Percentiles rank a stretch among this genome's conserved stretches.
These are phyloP conservation scores for Castanea crenata DNA, from an alignment of 306 rosid genomes.

Conservation along the genomic window DNA sequence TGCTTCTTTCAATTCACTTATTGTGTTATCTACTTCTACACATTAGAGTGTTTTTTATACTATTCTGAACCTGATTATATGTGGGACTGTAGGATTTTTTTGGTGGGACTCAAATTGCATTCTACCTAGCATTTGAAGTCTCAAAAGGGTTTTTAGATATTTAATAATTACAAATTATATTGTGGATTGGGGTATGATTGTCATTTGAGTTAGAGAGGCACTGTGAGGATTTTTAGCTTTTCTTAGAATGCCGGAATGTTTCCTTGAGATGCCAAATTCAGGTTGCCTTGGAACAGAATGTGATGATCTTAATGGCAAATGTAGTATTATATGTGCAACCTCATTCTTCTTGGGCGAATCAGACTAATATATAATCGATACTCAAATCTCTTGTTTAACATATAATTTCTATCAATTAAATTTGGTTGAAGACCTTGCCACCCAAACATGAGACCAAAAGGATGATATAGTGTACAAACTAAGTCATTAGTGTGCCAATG, in stretches of 20 bases:
- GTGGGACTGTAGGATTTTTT: too few species aligned
- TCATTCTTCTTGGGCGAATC: background rate
- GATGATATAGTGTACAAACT: background rate
- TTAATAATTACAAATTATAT: too few species aligned
- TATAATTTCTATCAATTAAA: background rate
- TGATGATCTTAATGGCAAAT: background rate
- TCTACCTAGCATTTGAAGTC: too few species aligned
- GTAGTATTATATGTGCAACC: background rate
- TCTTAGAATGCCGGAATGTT: background rate
- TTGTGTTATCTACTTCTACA: too few species aligned
- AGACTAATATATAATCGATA: background rate
- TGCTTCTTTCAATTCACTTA: too few species aligned
- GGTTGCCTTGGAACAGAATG: background rate
- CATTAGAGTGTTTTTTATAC: too few species aligned
- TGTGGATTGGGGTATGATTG: too few species aligned
- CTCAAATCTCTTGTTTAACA: background rate
- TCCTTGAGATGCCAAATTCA: background rate
- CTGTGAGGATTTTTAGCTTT: background rate
- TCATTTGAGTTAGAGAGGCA: background rate
- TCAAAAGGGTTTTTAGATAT: too few species aligned
- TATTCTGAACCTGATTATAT: too few species aligned
- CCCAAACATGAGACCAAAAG: background rate
- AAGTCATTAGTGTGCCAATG: background rate
- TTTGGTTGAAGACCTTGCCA: background rate
- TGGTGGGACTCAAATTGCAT: too few species aligned